Evolutionary conservation across 1,139 yeast genomes (phyloP), one percentile per base, ranked within the genome.

Genomic region (Hanseniaspora gamundiae): DNA sequence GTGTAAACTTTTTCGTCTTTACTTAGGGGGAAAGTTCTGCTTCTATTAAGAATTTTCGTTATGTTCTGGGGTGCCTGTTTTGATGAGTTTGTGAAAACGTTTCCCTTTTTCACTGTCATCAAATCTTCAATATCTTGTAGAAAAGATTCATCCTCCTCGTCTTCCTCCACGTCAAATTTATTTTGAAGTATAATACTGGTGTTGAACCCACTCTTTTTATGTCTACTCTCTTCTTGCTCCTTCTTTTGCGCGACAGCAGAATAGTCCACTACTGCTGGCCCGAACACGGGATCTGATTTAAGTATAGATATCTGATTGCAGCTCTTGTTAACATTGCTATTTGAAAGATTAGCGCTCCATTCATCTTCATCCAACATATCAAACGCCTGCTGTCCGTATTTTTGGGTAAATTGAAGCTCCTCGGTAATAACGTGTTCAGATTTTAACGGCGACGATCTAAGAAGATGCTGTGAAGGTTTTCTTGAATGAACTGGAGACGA

Each of bases 71-170:
- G 36, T 19, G 16, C 19, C 13, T 17, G 36, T 14, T 10, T 13
- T 19, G 22, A 33, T 2, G 22, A 17, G 4, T 16, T 21, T 3
- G 10, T 19, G 4, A 33, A 14, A 21, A 16, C 43, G 22, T 13
- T 33, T 40, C 9, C 30, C 16, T 27, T 42, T 46, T 19, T 38
- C 35, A n/a, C 31, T 11, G 28, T 30, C 45, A 17, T 22, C 35
- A 24, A 10, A 24, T 35, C 28, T 21, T 27, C 39, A 30, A 39
- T 35, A 24, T 20, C 45, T 8, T 40, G 43, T 21, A 31, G 29
- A 21, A 38, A 43, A 22, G 42, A 41, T 5, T 33, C 42, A 4
- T 17, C 24, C n/a, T 47, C 47, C 8, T 35, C 36, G 8, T 39
- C 45, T 24, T 39, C 41, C 7, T 30, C 40, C 9, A 29, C 9